These are phyloP conservation scores for Calonectria montana DNA, from an alignment of 2,329 filamentous ascomycete species.

Conservation along the genomic window DNA sequence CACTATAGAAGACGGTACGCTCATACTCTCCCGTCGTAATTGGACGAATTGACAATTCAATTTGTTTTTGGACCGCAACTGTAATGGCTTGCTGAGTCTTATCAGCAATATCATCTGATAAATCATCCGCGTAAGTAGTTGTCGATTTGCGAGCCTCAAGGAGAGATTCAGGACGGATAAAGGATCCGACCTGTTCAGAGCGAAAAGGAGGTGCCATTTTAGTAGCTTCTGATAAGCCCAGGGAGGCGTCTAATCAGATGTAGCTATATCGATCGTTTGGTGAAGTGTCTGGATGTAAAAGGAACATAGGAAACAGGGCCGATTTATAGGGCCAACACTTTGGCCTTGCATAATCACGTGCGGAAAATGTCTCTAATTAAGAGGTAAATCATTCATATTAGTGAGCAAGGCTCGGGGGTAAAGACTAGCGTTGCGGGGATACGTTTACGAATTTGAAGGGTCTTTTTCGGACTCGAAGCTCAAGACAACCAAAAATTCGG, in stretches of 20 bases:
- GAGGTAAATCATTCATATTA: not conserved
- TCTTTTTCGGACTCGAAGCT: not conserved
- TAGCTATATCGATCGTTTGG: not conserved
- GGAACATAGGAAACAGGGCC: not conserved
- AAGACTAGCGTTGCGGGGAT: not conserved
- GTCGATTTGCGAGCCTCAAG: not conserved
- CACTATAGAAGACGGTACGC: constrained; percentile 5
- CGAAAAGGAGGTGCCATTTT: not conserved
- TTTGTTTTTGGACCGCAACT: constrained; percentile 4
- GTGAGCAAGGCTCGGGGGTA: not conserved
- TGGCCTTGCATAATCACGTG: not conserved
- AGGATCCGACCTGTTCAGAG: not conserved
- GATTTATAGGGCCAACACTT: not conserved
- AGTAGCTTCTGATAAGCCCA: not conserved
- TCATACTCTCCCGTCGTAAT: constrained; percentile 10
- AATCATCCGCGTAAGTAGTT: not conserved
- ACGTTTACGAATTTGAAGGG: too few relatives aligned
- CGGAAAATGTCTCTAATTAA: not conserved
- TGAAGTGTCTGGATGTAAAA: not conserved
- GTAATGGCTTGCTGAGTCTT: not conserved
- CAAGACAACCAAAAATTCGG: not conserved
- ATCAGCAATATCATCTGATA: not conserved
- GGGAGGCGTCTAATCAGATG: too few relatives aligned
- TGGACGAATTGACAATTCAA: constrained; percentile 4
- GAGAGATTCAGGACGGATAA: not conserved